Percentiles rank a stretch among this genome's conserved stretches.
Evolutionary conservation across 352 stramenopile species (phyloP).

Genomic region (Halophytophthora batemanensis): DNA sequence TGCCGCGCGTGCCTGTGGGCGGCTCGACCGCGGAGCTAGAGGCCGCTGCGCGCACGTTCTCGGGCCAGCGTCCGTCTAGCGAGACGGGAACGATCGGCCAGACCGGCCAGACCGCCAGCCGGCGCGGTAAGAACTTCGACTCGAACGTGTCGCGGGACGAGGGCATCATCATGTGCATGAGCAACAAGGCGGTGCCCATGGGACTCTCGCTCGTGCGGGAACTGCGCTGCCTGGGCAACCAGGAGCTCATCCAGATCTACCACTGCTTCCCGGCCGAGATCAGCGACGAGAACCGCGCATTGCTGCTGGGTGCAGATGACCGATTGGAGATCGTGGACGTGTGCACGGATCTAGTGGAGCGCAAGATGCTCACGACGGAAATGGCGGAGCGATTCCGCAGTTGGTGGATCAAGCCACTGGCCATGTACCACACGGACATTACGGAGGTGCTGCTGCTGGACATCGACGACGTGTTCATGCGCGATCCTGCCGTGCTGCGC

Average conservation of each 20-base stretch:
- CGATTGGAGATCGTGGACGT: slow-evolving; percentile 50
- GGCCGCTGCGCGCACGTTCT: too few species aligned
- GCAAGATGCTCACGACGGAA: slow-evolving; percentile 13
- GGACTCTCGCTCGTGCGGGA: slow-evolving; percentile 44
- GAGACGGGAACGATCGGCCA: too few species aligned
- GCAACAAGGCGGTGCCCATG: slow-evolving; percentile 36
- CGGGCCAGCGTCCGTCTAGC: too few species aligned
- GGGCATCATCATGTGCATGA: slow-evolving; percentile 43
- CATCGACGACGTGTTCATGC: slow-evolving; percentile 39
- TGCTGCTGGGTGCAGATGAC: slow-evolving; percentile 28
- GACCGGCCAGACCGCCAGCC: neutral
- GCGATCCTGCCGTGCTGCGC: slow-evolving; percentile 26
- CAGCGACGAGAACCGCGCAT: slow-evolving; percentile 21
- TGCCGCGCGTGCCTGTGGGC: too few species aligned
- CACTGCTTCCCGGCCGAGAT: slow-evolving; percentile 46
- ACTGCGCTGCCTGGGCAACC: slow-evolving; percentile 43
- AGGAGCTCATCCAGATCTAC: slow-evolving; percentile 47
- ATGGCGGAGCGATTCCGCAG: slow-evolving; percentile 27
- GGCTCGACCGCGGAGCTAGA: too few species aligned
- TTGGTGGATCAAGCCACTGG: slow-evolving; percentile 45
- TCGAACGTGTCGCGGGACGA: slow-evolving; percentile 18
- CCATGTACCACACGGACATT: slow-evolving; percentile 42
- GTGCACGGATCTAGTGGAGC: slow-evolving; percentile 25
- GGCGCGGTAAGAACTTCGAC: slow-evolving; percentile 12
- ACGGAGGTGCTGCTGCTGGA: slow-evolving; percentile 48